Conservation (phyloP, 768 basidiomycete genomes). For the Psilocybe cubensis region DNA sequence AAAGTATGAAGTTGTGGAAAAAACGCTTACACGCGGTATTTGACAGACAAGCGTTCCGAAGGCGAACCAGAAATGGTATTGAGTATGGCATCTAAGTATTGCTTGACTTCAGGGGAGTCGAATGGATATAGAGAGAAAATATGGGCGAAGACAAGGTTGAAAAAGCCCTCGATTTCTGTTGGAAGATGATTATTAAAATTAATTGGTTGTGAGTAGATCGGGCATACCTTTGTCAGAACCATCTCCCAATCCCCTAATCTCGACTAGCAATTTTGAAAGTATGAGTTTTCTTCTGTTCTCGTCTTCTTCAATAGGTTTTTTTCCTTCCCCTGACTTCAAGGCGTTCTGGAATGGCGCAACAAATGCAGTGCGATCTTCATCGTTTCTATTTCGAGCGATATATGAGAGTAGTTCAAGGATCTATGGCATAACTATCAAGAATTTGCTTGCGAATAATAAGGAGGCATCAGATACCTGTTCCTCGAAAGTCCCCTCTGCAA, state of each 20-base stretch:
- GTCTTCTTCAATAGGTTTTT: constrained; percentile 58
- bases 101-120: constrained; percentile 58
- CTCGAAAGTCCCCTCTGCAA: constrained; percentile 87
- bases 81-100: constrained; percentile 53
- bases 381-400: constrained; percentile 63
- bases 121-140: constrained; percentile 61
- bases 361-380: constrained; percentile 66
- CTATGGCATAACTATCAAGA: constrained; percentile 39
- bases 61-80: constrained; percentile 58
- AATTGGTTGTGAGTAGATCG: constrained; percentile 7
- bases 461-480: constrained; percentile 63
- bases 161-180: constrained; percentile 80
- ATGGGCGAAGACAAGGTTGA: constrained; percentile 81
- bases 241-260: constrained; percentile 73
- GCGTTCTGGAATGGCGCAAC: constrained; percentile 70
- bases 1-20: constrained; percentile 11
- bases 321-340: constrained; percentile 52
- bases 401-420: constrained; percentile 81
- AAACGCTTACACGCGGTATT: constrained; percentile 73
- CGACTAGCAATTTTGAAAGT: constrained; percentile 60
- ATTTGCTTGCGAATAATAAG: not conserved
- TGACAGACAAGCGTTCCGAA: constrained; percentile 56
- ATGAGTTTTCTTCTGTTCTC: constrained; percentile 53
- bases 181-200: constrained; percentile 5
- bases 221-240: constrained; percentile 75